phyloP scores from a whole-genome alignment of 2,329 filamentous ascomycete species.

The Paracoccidioides brasiliensis region DNA sequence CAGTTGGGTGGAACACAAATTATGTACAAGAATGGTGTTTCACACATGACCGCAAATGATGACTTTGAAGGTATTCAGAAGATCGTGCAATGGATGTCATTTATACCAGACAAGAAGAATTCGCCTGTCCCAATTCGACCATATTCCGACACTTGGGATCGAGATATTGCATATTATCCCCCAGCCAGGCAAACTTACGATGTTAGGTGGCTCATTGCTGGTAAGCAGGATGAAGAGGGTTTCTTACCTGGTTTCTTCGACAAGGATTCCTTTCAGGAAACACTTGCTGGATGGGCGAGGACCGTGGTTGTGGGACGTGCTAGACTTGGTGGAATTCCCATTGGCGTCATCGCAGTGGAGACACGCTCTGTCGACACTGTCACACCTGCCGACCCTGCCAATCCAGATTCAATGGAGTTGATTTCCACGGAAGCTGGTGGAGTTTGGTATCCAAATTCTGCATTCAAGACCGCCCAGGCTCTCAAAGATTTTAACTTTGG shows the following conservation, averaged over 20 bases:
- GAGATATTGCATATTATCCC: slow-evolving; percentile 71
- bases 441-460: slow-evolving; percentile 99
- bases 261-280: slow-evolving; percentile 90
- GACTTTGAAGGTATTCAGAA: slow-evolving; percentile 96
- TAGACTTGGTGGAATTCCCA: slow-evolving; percentile 88
- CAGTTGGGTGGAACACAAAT: slow-evolving; percentile 99
- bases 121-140: slow-evolving; percentile 86
- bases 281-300: slow-evolving; percentile 90
- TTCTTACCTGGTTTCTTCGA: slow-evolving; percentile 92
- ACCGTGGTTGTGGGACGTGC: slow-evolving; percentile 95
- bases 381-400: slow-evolving; percentile 89
- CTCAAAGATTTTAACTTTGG: slow-evolving; percentile 99
- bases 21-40: slow-evolving; percentile 99
- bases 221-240: slow-evolving; percentile 64
- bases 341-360: slow-evolving; percentile 97
- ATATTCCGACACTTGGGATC: slow-evolving; percentile 77
- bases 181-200: slow-evolving; percentile 78
- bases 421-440: slow-evolving; percentile 89
- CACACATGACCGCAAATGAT: slow-evolving; percentile 94
- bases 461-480: slow-evolving; percentile 98
- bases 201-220: slow-evolving; percentile 83
- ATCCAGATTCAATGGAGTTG: slow-evolving; percentile 96
- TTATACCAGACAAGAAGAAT: slow-evolving; percentile 89
- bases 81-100: slow-evolving; percentile 97
- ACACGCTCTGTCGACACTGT: slow-evolving; percentile 93